Conservation (phyloP, 768 basidiomycete genomes). For the Punctularia strigosozonata region DNA sequence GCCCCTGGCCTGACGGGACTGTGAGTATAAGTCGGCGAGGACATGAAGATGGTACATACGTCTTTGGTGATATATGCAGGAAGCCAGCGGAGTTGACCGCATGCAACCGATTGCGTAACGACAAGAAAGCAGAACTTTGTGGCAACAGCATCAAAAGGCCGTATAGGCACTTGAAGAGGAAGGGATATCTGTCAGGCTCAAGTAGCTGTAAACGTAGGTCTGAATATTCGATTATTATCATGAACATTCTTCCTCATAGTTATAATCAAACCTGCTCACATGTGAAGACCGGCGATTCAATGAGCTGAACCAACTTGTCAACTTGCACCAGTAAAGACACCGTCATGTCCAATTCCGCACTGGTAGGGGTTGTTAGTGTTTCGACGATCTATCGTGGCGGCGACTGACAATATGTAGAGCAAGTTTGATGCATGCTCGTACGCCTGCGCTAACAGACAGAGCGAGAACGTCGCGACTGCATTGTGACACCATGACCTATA, state of each 20-base stretch:
- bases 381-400: no score
- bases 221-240: conserved; percentile 15
- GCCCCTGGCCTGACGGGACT: conserved; percentile 14
- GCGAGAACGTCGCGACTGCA: conserved; percentile 90
- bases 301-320: conserved; percentile 94
- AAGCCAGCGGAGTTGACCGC: conserved; percentile 95
- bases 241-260: not conserved
- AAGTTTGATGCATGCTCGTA: conserved; percentile 98
- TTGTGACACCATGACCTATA: conserved; percentile 99
- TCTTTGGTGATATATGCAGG: conserved; percentile 78
- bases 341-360: conserved; percentile 94
- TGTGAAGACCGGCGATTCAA: conserved; percentile 97
- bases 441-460: conserved; percentile 93
- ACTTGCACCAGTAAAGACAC: conserved; percentile 91
- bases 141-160: conserved; percentile 95
- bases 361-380: no score
- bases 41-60: conserved; percentile 33
- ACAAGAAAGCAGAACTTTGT: conserved; percentile 93
- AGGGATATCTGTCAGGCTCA: conserved; percentile 93
- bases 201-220: conserved; percentile 87
- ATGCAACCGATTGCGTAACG: conserved; percentile 85
- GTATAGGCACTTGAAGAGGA: conserved; percentile 95
- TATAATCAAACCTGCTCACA: conserved; percentile 36
- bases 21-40: conserved; percentile 2
- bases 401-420: conserved; percentile 80